A percentile compares a stretch with the other conserved stretches of the same genome.
Evolutionary conservation across 345 rosid species (phyloP).

Genomic region (Cardamine chenopodiifolia): DNA sequence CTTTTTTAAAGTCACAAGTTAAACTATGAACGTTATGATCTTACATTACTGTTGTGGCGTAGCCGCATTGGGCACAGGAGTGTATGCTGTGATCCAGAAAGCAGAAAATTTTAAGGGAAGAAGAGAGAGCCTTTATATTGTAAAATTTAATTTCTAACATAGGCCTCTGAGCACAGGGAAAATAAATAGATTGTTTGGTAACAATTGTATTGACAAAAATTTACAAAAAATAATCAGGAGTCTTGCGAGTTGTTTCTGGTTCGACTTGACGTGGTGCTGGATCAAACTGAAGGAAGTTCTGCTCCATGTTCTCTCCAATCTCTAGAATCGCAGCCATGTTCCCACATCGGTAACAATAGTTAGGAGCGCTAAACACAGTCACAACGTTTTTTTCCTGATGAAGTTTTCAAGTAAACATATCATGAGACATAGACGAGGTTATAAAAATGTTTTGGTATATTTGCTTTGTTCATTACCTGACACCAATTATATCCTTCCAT

Average conservation of each 20-base stretch:
- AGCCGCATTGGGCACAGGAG: too few relatives aligned
- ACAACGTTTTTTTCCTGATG: constrained; percentile 85
- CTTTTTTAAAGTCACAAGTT: too few relatives aligned
- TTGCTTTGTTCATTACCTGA: constrained; percentile 54
- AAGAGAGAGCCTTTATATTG: constrained; percentile 80
- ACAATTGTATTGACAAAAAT: constrained; percentile 1
- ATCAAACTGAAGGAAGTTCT: constrained; percentile 87
- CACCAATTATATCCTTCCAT: constrained; percentile 97
- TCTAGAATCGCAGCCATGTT: constrained; percentile 96
- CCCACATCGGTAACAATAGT: constrained; percentile 62
- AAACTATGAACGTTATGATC: too few relatives aligned
- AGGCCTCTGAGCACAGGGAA: constrained; percentile 83
- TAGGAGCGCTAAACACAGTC: constrained; percentile 34
- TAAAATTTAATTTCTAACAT: constrained; percentile 88
- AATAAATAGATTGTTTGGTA: constrained; percentile 4
- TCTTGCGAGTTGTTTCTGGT: constrained; percentile 91
- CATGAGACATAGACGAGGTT: not conserved
- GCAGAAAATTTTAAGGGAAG: too few relatives aligned
- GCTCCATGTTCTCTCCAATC: constrained; percentile 93
- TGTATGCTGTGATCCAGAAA: too few relatives aligned
- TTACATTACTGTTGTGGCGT: too few relatives aligned
- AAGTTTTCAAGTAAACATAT: not conserved
- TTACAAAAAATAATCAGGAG: constrained; percentile 81
- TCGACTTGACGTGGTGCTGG: constrained; percentile 91
- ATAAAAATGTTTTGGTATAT: not conserved